Evolutionary conservation across 1,139 yeast species (phyloP).

Genomic region (Pichia sp.): DNA sequence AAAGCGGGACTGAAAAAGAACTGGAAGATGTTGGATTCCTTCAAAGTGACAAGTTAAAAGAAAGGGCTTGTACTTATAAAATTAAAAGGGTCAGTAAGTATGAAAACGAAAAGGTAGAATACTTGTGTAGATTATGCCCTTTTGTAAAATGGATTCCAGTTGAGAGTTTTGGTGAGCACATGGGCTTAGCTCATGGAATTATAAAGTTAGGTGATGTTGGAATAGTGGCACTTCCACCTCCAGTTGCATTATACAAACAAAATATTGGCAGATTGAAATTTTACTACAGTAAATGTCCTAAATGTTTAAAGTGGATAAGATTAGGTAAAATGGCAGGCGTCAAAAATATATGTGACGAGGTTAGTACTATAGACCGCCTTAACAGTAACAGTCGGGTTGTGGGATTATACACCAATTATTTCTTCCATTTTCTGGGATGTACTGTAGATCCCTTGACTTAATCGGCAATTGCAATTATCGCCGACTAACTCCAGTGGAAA

Average conservation of each 20-base stretch:
- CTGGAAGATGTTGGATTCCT: slow-evolving; percentile 5
- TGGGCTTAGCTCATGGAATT: slow-evolving; percentile 22
- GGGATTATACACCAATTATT: slow-evolving; percentile 22
- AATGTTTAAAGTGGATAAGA: slow-evolving; percentile 19
- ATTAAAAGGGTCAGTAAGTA: slow-evolving; percentile 8
- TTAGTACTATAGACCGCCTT: neutral
- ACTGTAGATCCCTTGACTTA: neutral
- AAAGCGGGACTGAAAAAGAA: slow-evolving; percentile 13
- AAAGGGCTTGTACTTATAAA: slow-evolving; percentile 12
- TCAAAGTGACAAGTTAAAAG: slow-evolving; percentile 3
- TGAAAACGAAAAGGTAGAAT: neutral
- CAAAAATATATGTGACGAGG: neutral
- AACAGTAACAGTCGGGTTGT: slow-evolving; percentile 2
- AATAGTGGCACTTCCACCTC: slow-evolving; percentile 17
- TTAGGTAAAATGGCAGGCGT: slow-evolving; percentile 15
- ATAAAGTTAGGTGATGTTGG: slow-evolving; percentile 2
- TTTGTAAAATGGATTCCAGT: slow-evolving; percentile 17
- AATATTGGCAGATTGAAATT: slow-evolving; percentile 15
- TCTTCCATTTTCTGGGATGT: slow-evolving; percentile 19
- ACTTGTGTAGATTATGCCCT: slow-evolving; percentile 19
- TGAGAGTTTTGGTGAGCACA: slow-evolving; percentile 12
- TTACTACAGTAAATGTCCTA: slow-evolving; percentile 20
- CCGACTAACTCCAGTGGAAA: neutral
- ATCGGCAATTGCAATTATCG: neutral
- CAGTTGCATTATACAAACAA: slow-evolving; percentile 14